phyloP scores from a whole-genome alignment of 1,284 basidiomycete genomes.

The Tremellales sp. region DNA sequence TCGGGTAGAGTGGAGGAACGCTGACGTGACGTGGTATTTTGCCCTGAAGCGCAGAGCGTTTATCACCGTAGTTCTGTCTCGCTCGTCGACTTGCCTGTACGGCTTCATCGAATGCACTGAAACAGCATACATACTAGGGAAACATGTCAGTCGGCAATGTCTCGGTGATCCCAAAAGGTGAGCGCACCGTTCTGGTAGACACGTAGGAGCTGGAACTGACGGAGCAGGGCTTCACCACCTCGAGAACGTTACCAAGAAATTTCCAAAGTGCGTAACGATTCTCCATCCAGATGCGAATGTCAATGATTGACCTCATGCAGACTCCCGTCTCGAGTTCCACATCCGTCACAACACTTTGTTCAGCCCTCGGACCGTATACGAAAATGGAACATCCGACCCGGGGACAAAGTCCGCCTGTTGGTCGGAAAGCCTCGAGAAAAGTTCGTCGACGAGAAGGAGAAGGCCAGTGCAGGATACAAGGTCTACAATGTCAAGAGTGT shows the following conservation, averaged over 20 bases:
- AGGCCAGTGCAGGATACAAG: slow-evolving; percentile 33
- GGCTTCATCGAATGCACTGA: too few species aligned
- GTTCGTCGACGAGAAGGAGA: slow-evolving; percentile 29
- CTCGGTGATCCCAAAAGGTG: slow-evolving; percentile 6
- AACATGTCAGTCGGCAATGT: slow-evolving; percentile 2
- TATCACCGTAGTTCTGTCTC: too few species aligned
- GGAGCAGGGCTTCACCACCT: slow-evolving; percentile 33
- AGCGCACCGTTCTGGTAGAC: background rate
- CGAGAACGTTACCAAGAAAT: slow-evolving; percentile 3
- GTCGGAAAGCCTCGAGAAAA: slow-evolving; percentile 40
- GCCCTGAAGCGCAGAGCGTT: background rate
- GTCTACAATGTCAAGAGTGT: slow-evolving; percentile 38
- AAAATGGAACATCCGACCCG: slow-evolving; percentile 44
- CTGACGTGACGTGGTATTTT: background rate
- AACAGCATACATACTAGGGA: too few species aligned
- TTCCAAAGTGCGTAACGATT: background rate
- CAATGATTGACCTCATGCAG: slow-evolving; percentile 5
- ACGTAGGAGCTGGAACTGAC: background rate
- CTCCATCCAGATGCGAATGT: background rate
- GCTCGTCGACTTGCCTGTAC: too few species aligned
- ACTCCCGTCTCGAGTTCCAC: slow-evolving; percentile 32
- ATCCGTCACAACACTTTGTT: slow-evolving; percentile 28
- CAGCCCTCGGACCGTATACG: slow-evolving; percentile 32
- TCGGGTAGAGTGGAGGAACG: slow-evolving; percentile 10
- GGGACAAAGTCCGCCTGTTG: slow-evolving; percentile 41